These are phyloP conservation scores for Tulasnella sp. DNA, from an alignment of 768 basidiomycete species.

Conservation along the genomic window DNA sequence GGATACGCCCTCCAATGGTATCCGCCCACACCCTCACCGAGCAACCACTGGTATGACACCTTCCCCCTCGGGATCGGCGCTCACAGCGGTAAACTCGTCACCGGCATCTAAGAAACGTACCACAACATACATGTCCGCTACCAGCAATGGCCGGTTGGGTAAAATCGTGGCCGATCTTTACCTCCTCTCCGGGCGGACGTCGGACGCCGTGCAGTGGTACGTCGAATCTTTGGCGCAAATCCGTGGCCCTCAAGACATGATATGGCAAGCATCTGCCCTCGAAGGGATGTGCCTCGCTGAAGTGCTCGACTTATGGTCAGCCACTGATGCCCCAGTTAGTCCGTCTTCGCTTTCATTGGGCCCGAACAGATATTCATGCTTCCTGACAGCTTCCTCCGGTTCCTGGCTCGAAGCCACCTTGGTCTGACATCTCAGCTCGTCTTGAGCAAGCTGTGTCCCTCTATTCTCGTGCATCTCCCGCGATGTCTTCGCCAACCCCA, in stretches of 20 bases:
- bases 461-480: conserved; percentile 56
- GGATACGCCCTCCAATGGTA: neutral
- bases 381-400: conserved; percentile 50
- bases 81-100: neutral
- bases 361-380: neutral
- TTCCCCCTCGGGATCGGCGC: neutral
- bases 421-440: conserved; percentile 71
- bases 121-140: neutral
- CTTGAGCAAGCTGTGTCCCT: conserved; percentile 57
- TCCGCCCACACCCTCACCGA: conserved; percentile 43
- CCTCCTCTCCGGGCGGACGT: conserved; percentile 76
- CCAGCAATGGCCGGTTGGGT: conserved; percentile 67
- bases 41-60: neutral
- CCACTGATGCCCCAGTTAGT: conserved; percentile 66
- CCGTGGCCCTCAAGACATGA: conserved; percentile 64
- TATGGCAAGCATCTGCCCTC: conserved; percentile 85
- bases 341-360: conserved; percentile 21
- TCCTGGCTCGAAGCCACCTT: conserved; percentile 58
- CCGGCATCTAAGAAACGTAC: neutral
- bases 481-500: conserved; percentile 31
- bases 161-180: conserved; percentile 89
- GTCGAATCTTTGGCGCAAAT: conserved; percentile 76
- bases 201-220: conserved; percentile 79
- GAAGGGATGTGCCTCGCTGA: conserved; percentile 80
- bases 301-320: conserved; percentile 80